These are phyloP conservation scores for Aspergillus sclerotialis DNA, from an alignment of 2,329 filamentous ascomycete genomes.

Conservation along the genomic window DNA sequence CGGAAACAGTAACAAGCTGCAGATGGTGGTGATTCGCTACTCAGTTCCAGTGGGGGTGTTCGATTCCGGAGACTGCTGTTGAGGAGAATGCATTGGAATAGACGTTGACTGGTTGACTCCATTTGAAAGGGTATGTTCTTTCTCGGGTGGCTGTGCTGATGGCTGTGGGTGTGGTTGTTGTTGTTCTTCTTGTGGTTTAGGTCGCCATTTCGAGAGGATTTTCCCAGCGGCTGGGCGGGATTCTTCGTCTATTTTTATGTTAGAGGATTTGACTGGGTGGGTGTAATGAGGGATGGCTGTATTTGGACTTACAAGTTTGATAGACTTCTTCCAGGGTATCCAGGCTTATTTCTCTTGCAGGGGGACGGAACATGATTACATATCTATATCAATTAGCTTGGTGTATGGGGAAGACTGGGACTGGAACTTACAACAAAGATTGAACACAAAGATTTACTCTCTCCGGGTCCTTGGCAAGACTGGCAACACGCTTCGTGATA, in stretches of 20 bases:
- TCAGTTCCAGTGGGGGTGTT: too few species aligned
- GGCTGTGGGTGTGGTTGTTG: too few species aligned
- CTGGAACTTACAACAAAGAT: constrained; percentile 46
- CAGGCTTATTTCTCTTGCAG: constrained; percentile 50
- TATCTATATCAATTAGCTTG: constrained; percentile 34
- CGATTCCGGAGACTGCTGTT: too few species aligned
- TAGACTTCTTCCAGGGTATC: constrained; percentile 55
- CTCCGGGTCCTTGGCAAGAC: constrained; percentile 57
- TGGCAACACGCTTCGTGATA: constrained; percentile 65
- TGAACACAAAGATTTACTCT: constrained; percentile 53
- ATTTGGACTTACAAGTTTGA: constrained; percentile 43
- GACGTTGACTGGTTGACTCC: too few species aligned
- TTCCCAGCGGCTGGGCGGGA: constrained; percentile 45
- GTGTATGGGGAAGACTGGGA: neutral
- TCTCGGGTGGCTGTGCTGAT: too few species aligned
- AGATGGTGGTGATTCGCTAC: too few species aligned
- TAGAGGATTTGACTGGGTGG: neutral
- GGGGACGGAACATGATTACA: constrained; percentile 53
- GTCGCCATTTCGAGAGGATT: constrained; percentile 50
- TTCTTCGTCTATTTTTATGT: constrained; percentile 33
- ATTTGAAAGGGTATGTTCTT: too few species aligned
- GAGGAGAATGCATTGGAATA: too few species aligned
- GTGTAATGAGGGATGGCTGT: neutral
- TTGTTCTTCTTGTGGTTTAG: constrained; percentile 31
- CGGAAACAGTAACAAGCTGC: too few species aligned